Evolutionary conservation across 202 grass and related monocot species (phyloP), one percentile per base, ranked within the genome.

Genomic region (Panicum hallii): DNA sequence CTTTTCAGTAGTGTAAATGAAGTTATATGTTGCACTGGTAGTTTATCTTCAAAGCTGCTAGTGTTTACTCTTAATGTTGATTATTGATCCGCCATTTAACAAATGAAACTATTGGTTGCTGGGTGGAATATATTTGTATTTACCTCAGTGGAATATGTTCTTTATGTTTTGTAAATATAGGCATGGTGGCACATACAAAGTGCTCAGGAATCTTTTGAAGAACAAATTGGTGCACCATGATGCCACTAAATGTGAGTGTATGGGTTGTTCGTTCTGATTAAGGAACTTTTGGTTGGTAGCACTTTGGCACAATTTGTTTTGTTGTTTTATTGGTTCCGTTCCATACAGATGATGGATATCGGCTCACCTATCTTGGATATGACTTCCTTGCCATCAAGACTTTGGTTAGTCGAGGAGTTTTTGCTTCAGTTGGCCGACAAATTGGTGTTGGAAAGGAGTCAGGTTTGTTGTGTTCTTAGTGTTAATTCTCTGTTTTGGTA

Each of bases 311-410:
- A 15, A 63, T 4, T 65, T 13, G 36, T 38, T 57, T 79, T 30
- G 41, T 44, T 82, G 50, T 52, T 54, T 77, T 77, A n/a, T 66
- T 28, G 2, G 16, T 85, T 64, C 45, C 2, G 19, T 82, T 70
- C 42, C 14, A 32, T 83, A 17, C 80, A 99, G 93, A 99, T 86
- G 93, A 96, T 83, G 96, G 93, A 16, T 99, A 91, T 79, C 88
- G 96, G 52, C 91, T 96, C 54, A 99, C 96, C 19, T 96, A 99
- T 83, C 96, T 99, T 84, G 93, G 90, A 28, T 96, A 99, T 45
- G 96, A 96, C 77, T 96, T 99, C 82, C 96, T 99, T 8, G 96
- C 96, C 32, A 99, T 99, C 34, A 96, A 99, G 84, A 90, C 93
- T 12, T 81, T 96, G 74, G 91, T 99, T 55, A 99, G 96, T 84